Percentiles rank a stretch among this genome's conserved stretches.
These are phyloP conservation scores for Suillus fuscotomentosus DNA, from an alignment of 768 basidiomycete species.

Conservation along the genomic window DNA sequence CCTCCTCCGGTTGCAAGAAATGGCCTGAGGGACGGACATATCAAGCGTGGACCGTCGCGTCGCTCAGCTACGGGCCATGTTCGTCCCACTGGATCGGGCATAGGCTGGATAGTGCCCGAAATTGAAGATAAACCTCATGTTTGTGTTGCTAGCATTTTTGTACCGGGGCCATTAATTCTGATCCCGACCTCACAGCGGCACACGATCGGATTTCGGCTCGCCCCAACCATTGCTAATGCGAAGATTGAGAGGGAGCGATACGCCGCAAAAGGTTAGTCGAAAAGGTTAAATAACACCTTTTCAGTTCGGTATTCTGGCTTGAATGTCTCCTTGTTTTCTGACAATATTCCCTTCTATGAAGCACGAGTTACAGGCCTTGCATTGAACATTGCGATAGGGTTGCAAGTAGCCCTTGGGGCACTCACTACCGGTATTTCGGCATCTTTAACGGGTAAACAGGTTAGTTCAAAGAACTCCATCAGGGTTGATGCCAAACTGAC, in stretches of 20 bases:
- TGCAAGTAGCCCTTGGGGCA: constrained; percentile 65
- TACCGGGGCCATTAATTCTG: background rate
- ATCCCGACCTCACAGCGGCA: constrained; percentile 19
- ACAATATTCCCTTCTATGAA: constrained; percentile 13
- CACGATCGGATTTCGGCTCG: constrained; percentile 51
- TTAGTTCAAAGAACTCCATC: constrained; percentile 17
- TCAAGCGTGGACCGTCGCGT: constrained; percentile 10
- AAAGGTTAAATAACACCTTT: background rate
- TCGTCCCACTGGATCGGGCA: constrained; percentile 1
- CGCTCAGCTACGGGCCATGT: constrained; percentile 4
- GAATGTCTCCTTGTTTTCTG: background rate
- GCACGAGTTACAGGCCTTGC: constrained; percentile 31
- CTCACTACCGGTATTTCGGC: constrained; percentile 67
- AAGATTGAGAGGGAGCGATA: constrained; percentile 45
- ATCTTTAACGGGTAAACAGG: constrained; percentile 39
- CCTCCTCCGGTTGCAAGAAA: constrained; percentile 10
- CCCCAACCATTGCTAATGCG: constrained; percentile 52
- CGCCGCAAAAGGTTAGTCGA: constrained; percentile 39
- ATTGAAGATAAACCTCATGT: constrained; percentile 19
- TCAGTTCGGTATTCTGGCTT: constrained; percentile 2
- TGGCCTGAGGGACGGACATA: constrained; percentile 13
- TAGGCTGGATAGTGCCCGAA: constrained; percentile 28
- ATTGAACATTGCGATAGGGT: constrained; percentile 51
- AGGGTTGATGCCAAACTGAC: background rate
- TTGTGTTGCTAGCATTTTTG: constrained; percentile 6